Base-by-base conservation (phyloP, 495 filamentous ascomycete species). In the Aspergillus homomorphus region DNA sequence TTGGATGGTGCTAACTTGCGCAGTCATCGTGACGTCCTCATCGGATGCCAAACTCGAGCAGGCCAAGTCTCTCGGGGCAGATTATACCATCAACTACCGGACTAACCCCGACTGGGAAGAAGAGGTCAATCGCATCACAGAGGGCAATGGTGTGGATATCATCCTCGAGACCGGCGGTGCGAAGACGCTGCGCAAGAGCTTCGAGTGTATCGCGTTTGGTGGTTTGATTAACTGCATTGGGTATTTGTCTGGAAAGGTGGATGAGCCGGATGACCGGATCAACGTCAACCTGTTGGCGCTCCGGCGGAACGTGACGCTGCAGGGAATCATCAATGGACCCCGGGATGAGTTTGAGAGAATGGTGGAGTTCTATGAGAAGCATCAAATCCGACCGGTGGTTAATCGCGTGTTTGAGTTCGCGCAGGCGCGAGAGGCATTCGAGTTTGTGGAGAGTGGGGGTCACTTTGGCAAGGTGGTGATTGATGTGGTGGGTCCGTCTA, bases 1-100 rank as follows among this genome's bases (percentile, higher is more conserved):
- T 20, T 45, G 1, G 21, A n/a, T 41, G 22, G 51, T n/a, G 49
- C 49, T 44, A 15, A 58, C 30, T n/a, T n/a, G n/a, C 16, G 48
- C 55, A 79, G 83, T 80, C 0, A 92, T 95, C 54, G 84, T 89
- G 7, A 94, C 89, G 1, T 93, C 90, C 1, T 91, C 87, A 1
- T 84, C 83, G 1, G 80, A 82, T 19, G 74, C 72, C 1, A 94
- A 94, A 73, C 80, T 76, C 33, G 78, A 86, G 21, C 70, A 72
- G 19, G 76, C 91, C 28, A 89, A 85, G 69, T 69, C 84, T 14
- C 73, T 82, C 12, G 80, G 81, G 19, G 82, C 82, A 19, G 79
- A 82, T 51, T 72, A 73, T 45, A 74, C 77, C 23, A 80, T 91
- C 66, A 91, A 91, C 76, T 92, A 91, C 74, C 80, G 80, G 46